Evolutionary conservation across 306 rosid genomes (phyloP).

Genomic region (Lathyrus sativus): DNA sequence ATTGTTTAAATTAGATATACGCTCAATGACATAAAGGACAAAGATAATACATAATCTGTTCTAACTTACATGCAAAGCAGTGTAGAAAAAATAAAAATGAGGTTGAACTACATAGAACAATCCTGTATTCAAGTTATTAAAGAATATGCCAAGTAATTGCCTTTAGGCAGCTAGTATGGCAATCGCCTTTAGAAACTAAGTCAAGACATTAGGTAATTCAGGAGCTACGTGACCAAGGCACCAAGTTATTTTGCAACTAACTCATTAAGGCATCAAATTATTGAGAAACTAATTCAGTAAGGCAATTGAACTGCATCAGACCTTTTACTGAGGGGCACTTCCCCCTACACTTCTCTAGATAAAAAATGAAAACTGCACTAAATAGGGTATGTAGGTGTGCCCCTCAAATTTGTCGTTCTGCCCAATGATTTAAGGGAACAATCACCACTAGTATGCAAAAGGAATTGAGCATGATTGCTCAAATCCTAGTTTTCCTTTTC

Average conservation of each 20-base stretch:
- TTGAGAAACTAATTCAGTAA: constrained; percentile 23
- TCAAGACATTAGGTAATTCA: neutral
- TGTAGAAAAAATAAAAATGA: constrained; percentile 6
- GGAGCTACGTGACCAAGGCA: neutral
- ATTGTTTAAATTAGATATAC: constrained; percentile 39
- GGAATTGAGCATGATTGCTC: constrained; percentile 8
- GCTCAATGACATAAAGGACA: neutral
- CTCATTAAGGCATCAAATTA: constrained; percentile 23
- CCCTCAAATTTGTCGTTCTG: neutral
- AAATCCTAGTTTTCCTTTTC: neutral
- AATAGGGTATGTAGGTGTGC: neutral
- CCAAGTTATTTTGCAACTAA: constrained; percentile 8
- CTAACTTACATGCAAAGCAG: constrained; percentile 10
- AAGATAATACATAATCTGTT: constrained; percentile 13
- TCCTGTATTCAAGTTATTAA: constrained; percentile 19
- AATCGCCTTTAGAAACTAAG: constrained; percentile 27
- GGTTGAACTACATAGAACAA: constrained; percentile 13
- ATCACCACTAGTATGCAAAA: constrained; percentile 29
- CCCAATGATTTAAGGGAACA: neutral
- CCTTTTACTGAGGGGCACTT: constrained; percentile 20
- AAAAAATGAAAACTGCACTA: neutral
- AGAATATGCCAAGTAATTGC: too few relatives aligned
- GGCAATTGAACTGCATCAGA: neutral
- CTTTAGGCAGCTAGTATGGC: neutral
- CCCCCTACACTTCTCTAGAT: constrained; percentile 13